phyloP scores from a whole-genome alignment of 768 basidiomycete genomes.

The Tricholoma sp. region DNA sequence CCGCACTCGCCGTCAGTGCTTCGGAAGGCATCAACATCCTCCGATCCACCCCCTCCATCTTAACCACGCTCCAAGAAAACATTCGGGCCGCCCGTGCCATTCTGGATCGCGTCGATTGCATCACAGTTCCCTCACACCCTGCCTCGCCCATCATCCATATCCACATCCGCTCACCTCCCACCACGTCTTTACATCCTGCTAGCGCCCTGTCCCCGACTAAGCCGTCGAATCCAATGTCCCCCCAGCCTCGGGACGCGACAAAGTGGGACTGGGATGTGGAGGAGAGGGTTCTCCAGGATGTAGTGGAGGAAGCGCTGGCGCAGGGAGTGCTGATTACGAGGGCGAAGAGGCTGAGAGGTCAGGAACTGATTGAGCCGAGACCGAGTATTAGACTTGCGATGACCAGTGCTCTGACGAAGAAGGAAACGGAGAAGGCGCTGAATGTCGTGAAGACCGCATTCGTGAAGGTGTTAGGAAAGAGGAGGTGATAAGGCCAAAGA shows the following conservation, averaged over 20 bases:
- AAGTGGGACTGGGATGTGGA: constrained; percentile 61
- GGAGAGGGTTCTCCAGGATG: constrained; percentile 81
- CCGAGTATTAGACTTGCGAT: constrained; percentile 86
- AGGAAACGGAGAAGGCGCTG: constrained; percentile 90
- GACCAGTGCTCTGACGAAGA: constrained; percentile 72
- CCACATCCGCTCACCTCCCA: constrained; percentile 40
- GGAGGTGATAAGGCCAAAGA: constrained; percentile 28
- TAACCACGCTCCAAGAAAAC: constrained; percentile 78
- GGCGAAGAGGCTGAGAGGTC: constrained; percentile 74
- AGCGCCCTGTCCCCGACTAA: constrained; percentile 26
- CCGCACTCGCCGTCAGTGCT: constrained; percentile 81
- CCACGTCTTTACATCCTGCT: constrained; percentile 20
- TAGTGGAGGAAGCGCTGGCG: constrained; percentile 80
- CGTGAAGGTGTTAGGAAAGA: constrained; percentile 65
- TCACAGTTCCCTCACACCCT: constrained; percentile 81
- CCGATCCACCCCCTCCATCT: constrained; percentile 67
- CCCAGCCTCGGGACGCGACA: constrained; percentile 40
- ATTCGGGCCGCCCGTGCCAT: constrained; percentile 68
- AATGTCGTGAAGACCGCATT: constrained; percentile 67
- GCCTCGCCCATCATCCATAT: constrained; percentile 89
- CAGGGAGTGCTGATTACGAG: constrained; percentile 86
- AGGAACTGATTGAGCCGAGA: constrained; percentile 76
- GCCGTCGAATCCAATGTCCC: constrained; percentile 45
- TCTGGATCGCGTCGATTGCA: constrained; percentile 75
- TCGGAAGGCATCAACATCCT: constrained; percentile 84